phyloP scores from a whole-genome alignment of 2,329 filamentous ascomycete genomes.

The Penicillium sp. region DNA sequence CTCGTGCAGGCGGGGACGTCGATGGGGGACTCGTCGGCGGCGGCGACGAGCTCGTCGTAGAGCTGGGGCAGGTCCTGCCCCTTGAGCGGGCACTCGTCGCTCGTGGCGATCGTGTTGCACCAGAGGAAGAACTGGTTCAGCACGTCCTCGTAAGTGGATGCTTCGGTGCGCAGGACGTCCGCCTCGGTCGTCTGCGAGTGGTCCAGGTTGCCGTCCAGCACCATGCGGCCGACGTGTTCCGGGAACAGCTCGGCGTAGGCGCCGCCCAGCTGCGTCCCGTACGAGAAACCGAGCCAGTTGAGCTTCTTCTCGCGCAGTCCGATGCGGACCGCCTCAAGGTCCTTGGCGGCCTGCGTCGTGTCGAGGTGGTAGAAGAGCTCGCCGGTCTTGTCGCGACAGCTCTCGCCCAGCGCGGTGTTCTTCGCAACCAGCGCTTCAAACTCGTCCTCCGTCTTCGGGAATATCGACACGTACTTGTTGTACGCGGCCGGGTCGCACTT shows the following conservation, averaged over 20 bases:
- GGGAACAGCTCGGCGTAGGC: constrained; percentile 54
- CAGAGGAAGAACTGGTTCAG: constrained; percentile 32
- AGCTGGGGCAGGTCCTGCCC: constrained; percentile 6
- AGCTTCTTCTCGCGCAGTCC: constrained; percentile 43
- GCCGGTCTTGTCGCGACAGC: constrained; percentile 47
- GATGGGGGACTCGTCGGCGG: constrained; percentile 11
- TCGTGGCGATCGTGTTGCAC: constrained; percentile 9
- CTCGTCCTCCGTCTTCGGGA: constrained; percentile 44
- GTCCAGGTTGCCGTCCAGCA: constrained; percentile 53
- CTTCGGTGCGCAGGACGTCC: constrained; percentile 42
- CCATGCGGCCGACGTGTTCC: constrained; percentile 47
- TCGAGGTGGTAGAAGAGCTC: constrained; percentile 49
- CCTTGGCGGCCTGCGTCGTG: constrained; percentile 42
- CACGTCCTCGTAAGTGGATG: constrained; percentile 42
- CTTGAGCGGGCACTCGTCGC: constrained; percentile 9
- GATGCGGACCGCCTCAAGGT: constrained; percentile 42
- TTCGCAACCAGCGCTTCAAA: constrained; percentile 44
- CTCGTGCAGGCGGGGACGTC: background rate
- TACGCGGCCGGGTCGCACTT: constrained; percentile 45
- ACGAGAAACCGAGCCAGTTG: constrained; percentile 51
- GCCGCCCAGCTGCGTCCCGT: constrained; percentile 52
- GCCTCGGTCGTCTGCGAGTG: constrained; percentile 36
- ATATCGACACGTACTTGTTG: constrained; percentile 42
- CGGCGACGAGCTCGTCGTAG: constrained; percentile 9
- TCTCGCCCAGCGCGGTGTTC: constrained; percentile 47